These are phyloP conservation scores for Neurospora sp. DNA, from an alignment of 495 filamentous ascomycete species.

Conservation along the genomic window DNA sequence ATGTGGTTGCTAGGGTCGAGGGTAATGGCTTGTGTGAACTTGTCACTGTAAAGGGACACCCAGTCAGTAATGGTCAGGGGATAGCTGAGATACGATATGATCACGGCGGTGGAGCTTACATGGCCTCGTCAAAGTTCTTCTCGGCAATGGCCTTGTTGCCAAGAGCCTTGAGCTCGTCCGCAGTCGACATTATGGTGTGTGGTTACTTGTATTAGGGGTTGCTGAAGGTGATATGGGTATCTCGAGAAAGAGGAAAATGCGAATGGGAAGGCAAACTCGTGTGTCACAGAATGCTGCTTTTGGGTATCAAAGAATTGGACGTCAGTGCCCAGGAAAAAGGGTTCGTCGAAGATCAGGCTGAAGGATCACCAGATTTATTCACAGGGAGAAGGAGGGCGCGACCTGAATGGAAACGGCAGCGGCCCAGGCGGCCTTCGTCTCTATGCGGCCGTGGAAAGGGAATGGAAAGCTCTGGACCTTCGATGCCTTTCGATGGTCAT, in stretches of 20 bases:
- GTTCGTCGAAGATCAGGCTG: background rate
- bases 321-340: background rate
- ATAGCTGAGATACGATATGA: background rate
- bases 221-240: background rate
- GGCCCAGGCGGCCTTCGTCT: background rate
- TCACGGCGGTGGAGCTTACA: constrained; percentile 52
- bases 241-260: background rate
- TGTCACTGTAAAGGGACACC: constrained; percentile 48
- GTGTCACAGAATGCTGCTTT: background rate
- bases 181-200: constrained; percentile 31
- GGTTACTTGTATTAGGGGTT: background rate
- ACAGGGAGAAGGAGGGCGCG: background rate
- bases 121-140: constrained; percentile 90
- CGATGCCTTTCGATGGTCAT: constrained; percentile 24
- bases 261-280: background rate
- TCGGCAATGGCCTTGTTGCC: constrained; percentile 97
- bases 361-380: background rate
- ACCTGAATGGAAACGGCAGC: background rate
- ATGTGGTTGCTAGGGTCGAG: constrained; percentile 85
- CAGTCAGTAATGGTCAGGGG: background rate
- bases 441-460: constrained; percentile 3
- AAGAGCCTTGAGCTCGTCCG: constrained; percentile 73
- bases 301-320: background rate
- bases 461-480: constrained; percentile 25
- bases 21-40: constrained; percentile 90